Percentiles rank a stretch among this genome's conserved stretches.
phyloP scores from a whole-genome alignment of 768 basidiomycete species.

The Boletus barrowsii region DNA sequence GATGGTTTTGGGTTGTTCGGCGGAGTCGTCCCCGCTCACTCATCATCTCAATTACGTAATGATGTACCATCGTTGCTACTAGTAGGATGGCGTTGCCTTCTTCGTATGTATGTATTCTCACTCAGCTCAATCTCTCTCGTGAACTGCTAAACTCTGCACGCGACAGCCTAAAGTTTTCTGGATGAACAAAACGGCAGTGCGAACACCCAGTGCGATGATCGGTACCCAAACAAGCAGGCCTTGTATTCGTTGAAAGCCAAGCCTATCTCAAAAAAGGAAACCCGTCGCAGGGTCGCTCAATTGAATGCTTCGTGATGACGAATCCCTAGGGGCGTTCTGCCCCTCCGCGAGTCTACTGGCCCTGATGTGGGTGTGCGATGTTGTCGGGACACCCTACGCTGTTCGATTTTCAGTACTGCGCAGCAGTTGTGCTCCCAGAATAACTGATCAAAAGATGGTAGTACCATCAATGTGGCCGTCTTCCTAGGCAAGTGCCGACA shows the following conservation, averaged over 20 bases:
- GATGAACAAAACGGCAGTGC: not conserved
- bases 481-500: constrained; percentile 1
- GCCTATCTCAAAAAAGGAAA: not conserved
- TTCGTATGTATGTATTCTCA: too few species aligned
- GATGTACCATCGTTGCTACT: not conserved
- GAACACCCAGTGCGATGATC: constrained; percentile 6
- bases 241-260: constrained; percentile 1
- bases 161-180: constrained; percentile 1
- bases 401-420: not conserved
- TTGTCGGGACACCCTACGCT: not conserved
- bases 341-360: constrained; percentile 6
- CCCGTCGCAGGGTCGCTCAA: not conserved
- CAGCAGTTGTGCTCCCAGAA: not conserved
- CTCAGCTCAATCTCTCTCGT: not conserved
- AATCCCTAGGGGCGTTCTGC: not conserved
- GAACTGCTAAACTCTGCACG: not conserved
- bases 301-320: constrained; percentile 7
- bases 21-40: not conserved
- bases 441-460: not conserved
- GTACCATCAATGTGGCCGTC: too few species aligned
- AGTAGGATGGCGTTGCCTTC: not conserved
- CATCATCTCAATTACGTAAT: constrained; percentile 8
- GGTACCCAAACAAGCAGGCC: constrained; percentile 11
- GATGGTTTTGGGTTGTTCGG: not conserved
- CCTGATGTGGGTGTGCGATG: not conserved